These are phyloP conservation scores for Karstenula rhodostoma DNA, from an alignment of 2,329 filamentous ascomycete genomes.

Conservation along the genomic window DNA sequence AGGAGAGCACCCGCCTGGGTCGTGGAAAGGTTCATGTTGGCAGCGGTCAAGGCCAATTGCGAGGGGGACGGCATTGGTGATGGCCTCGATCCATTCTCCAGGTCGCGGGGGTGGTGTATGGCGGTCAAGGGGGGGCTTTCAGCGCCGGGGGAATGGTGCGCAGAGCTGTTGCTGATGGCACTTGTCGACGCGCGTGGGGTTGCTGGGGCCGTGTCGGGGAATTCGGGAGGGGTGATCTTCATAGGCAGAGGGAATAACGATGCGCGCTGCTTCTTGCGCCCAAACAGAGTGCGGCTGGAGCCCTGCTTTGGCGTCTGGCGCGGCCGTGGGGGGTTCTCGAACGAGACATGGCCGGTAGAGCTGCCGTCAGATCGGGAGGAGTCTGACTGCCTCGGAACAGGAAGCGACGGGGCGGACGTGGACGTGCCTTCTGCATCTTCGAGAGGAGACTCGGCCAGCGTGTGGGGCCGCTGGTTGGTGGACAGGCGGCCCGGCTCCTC, in stretches of 20 bases:
- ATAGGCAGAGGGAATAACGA: conserved; percentile 90
- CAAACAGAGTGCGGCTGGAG: conserved; percentile 75
- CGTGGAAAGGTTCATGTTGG: conserved; percentile 56
- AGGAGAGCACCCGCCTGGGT: conserved; percentile 57
- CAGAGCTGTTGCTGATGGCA: conserved; percentile 46
- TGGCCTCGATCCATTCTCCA: conserved; percentile 36
- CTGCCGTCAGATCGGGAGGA: conserved; percentile 91
- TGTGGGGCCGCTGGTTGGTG: conserved; percentile 60
- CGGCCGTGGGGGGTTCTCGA: conserved; percentile 44
- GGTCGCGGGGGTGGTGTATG: conserved; percentile 32
- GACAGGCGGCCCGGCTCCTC: conserved; percentile 63
- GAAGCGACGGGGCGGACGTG: conserved; percentile 68
- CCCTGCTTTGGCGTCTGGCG: conserved; percentile 67
- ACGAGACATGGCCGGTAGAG: conserved; percentile 60
- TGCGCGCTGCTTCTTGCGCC: conserved; percentile 73
- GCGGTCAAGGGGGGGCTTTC: conserved; percentile 53
- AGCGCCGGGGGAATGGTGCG: conserved; percentile 44
- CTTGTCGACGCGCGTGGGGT: conserved; percentile 54
- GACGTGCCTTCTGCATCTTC: conserved; percentile 68
- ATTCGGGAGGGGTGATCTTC: conserved; percentile 64
- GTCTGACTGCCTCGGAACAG: conserved; percentile 75
- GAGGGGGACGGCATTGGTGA: conserved; percentile 59
- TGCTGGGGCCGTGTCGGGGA: conserved; percentile 54
- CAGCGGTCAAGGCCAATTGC: conserved; percentile 61
- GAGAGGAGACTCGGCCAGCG: conserved; percentile 68